Evolutionary conservation across 352 stramenopile species (phyloP).

Genomic region (Globisporangium emineosum): DNA sequence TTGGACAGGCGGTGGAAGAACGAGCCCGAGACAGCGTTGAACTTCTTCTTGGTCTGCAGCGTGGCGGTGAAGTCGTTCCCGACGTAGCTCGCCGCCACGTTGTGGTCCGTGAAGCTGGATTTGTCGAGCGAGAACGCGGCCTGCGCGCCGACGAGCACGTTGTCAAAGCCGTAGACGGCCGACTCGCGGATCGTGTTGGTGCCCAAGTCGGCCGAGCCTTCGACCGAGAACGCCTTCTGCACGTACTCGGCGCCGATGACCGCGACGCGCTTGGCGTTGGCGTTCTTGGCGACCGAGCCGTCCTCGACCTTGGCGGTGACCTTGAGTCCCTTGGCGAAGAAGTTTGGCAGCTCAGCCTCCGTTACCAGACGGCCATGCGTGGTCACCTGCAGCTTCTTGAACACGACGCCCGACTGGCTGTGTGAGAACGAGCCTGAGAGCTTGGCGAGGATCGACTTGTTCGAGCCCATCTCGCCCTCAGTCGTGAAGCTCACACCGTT

Average conservation of each 20-base stretch:
- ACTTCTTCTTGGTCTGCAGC: constrained; percentile 87
- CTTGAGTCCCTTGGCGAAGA: constrained; percentile 79
- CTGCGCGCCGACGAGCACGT: constrained; percentile 70
- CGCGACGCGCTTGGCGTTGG: constrained; percentile 65
- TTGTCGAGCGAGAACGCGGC: constrained; percentile 80
- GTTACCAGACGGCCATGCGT: constrained; percentile 74
- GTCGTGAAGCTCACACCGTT: constrained; percentile 87
- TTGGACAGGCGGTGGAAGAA: constrained; percentile 83
- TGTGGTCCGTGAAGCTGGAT: constrained; percentile 81
- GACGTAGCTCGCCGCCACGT: constrained; percentile 76
- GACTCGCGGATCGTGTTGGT: constrained; percentile 56
- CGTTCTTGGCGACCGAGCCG: constrained; percentile 75
- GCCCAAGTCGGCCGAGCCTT: constrained; percentile 55
- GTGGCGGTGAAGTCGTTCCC: constrained; percentile 74
- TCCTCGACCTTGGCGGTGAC: constrained; percentile 84
- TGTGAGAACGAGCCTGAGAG: constrained; percentile 74
- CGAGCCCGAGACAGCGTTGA: constrained; percentile 74
- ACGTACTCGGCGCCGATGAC: constrained; percentile 79
- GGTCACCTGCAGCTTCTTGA: constrained; percentile 88
- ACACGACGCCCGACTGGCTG: constrained; percentile 50
- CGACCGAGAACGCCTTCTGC: constrained; percentile 58
- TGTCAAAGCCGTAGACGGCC: constrained; percentile 75
- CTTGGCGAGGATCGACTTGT: constrained; percentile 87
- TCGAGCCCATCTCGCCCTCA: constrained; percentile 79
- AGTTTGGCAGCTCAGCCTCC: constrained; percentile 78